A percentile compares a stretch with the other conserved stretches of the same genome.
phyloP scores from a whole-genome alignment of 345 rosid genomes.

The Eucalyptus camaldulensis region DNA sequence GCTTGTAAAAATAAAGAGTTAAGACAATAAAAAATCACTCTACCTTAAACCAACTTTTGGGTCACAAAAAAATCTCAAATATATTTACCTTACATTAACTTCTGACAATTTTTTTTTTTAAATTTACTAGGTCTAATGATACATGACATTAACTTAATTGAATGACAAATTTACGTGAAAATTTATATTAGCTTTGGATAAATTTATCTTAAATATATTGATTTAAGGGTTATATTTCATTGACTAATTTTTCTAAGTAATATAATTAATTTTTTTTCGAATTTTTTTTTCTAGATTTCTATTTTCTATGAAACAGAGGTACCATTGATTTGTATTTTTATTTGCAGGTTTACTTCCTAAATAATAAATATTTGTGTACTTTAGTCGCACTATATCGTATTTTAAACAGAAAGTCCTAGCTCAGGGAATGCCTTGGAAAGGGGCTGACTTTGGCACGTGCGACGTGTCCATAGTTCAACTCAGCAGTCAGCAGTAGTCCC shows the following conservation, averaged over 20 bases:
- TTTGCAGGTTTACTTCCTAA: neutral
- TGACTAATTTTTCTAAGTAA: neutral
- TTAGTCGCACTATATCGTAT: neutral
- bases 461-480: neutral
- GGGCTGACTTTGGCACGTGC: neutral
- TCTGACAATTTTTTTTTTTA: fast-evolving
- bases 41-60: too few relatives aligned
- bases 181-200: too few relatives aligned
- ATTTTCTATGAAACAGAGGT: too few relatives aligned
- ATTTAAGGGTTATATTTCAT: too few relatives aligned
- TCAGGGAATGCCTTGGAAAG: neutral
- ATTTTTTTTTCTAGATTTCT: too few relatives aligned
- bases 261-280: too few relatives aligned
- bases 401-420: neutral
- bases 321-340: neutral
- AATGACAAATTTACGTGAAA: fast-evolving
- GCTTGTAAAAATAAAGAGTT: too few relatives aligned
- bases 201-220: too few relatives aligned
- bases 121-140: fast-evolving
- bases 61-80: too few relatives aligned
- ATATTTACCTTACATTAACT: fast-evolving
- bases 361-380: neutral
- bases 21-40: too few relatives aligned
- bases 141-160: too few relatives aligned
- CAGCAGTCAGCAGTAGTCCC: neutral